phyloP scores from a whole-genome alignment of 495 filamentous ascomycete genomes.

The Stereocaulon alpinum region DNA sequence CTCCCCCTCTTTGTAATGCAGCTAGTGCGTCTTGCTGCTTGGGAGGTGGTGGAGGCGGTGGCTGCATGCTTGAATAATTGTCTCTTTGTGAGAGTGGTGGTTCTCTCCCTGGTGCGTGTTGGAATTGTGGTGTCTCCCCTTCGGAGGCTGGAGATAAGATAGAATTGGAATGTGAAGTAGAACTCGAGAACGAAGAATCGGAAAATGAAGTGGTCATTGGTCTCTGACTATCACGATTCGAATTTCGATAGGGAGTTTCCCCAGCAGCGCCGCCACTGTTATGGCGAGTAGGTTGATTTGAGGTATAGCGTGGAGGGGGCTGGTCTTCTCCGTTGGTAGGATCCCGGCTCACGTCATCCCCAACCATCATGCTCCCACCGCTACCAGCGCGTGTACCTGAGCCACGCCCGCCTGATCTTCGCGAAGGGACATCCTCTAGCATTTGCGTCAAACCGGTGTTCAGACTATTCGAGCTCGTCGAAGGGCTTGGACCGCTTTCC shows the following conservation, averaged over 20 bases:
- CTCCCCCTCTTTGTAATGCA: slow-evolving; percentile 79
- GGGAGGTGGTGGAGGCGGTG: slow-evolving; percentile 65
- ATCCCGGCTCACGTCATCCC: slow-evolving; percentile 14
- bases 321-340: slow-evolving; percentile 36
- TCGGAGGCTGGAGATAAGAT: slow-evolving; percentile 54
- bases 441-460: slow-evolving; percentile 53
- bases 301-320: slow-evolving; percentile 38
- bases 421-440: slow-evolving; percentile 48
- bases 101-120: slow-evolving; percentile 28
- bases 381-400: slow-evolving; percentile 39
- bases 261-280: slow-evolving; percentile 11
- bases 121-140: slow-evolving; percentile 39
- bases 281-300: slow-evolving; percentile 18
- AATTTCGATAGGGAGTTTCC: slow-evolving; percentile 16
- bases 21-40: slow-evolving; percentile 85
- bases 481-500: slow-evolving; percentile 47
- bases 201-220: slow-evolving; percentile 31
- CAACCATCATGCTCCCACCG: slow-evolving; percentile 29
- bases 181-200: slow-evolving; percentile 52
- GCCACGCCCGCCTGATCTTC: slow-evolving; percentile 22
- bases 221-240: slow-evolving; percentile 42
- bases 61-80: slow-evolving; percentile 36
- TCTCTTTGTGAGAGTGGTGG: slow-evolving; percentile 26
- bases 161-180: slow-evolving; percentile 56
- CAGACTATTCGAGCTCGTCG: slow-evolving; percentile 46